Conservation (phyloP, 345 rosid species). For the Cardamine chenopodiifolia region DNA sequence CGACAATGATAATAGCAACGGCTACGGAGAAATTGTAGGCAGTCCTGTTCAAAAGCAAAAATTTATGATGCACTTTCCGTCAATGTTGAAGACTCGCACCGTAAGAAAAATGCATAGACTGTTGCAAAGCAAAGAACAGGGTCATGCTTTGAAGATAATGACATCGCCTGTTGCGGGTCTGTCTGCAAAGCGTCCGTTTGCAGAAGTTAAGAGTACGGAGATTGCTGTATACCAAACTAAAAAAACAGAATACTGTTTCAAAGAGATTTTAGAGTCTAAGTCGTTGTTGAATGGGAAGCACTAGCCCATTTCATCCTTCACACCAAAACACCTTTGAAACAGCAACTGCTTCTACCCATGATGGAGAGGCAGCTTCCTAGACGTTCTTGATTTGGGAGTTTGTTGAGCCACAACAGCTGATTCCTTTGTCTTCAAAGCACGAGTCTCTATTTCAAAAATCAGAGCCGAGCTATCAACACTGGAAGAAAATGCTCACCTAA, state of each 20-base stretch:
- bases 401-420: background rate
- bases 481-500: background rate
- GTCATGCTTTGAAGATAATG: background rate
- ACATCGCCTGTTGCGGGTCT: background rate
- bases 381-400: background rate
- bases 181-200: background rate
- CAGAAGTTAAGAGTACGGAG: background rate
- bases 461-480: background rate
- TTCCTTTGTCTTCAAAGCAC: background rate
- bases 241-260: background rate
- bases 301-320: background rate
- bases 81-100: conserved; percentile 1
- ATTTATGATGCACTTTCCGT: background rate
- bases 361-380: background rate
- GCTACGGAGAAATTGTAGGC: background rate
- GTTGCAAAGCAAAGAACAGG: background rate
- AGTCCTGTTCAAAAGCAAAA: background rate
- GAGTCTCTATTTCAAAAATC: background rate
- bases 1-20: background rate
- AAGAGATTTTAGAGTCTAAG: background rate
- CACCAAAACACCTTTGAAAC: background rate
- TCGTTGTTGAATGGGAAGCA: background rate
- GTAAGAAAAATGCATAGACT: background rate
- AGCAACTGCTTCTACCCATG: background rate
- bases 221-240: background rate